Evolutionary conservation across 257 asterid genomes (phyloP), one percentile per base, ranked within the genome.

Genomic region (Paulownia fortunei): DNA sequence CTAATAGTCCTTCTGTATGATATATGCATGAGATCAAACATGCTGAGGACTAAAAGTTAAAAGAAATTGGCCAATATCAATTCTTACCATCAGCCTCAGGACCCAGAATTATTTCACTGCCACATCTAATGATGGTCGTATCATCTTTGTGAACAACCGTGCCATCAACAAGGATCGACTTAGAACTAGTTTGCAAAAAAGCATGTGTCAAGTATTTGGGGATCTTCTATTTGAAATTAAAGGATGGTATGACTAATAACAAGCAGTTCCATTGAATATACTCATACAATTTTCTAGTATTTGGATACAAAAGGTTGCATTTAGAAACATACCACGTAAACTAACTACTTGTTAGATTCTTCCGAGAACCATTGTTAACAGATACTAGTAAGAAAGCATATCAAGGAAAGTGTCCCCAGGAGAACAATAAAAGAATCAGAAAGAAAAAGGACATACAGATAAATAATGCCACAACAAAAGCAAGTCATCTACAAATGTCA

Each of bases 71-170:
- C 10, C 16, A 41, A 16, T 26, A 64, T 47, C 12, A 74, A 61
- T 67, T 51, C 82, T 88, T 79, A 87, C 96, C 97, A 74, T 91
- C 86, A 66, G 84, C 80, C 62, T 80, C 84, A 19, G 91, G 85
- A 55, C 98, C 92, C 39, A 89, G 90, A 69, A 87, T 82, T 58
- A 93, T 93, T 85, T 95, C 97, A 76, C 96, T 89, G 81, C 98
- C 99, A 81, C 98, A 92, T 77, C 84, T 81, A 63, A 95, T 86
- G 75, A 82, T 72, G 65, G 84, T 69, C 36, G 88, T 83, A 61
- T 93, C 89, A 76, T 84, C 94, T 76, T 79, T 88, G 69, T 66
- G 90, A 76, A 95, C 88, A 83, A 84, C 81, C 42, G 85, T 55
- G 72, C 87, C 94, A 85, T 91, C 97, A 87, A 93, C 90, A 83